Conservation (phyloP, 202 grass and related monocot species). For the Saccharum hybrid region DNA sequence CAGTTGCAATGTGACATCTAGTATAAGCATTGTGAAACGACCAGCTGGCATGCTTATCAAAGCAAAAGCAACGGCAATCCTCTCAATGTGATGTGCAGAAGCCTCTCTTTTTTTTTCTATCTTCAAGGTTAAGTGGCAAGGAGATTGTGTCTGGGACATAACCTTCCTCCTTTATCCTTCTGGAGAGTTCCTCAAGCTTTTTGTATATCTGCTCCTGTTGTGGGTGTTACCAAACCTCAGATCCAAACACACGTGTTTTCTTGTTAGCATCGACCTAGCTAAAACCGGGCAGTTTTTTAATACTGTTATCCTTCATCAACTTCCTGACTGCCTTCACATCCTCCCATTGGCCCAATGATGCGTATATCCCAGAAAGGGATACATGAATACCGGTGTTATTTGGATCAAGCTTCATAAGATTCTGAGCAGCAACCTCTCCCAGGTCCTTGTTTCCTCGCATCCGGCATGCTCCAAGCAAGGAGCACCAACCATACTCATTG, state of each 20-base stretch:
- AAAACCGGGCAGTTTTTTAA: conserved; percentile 69
- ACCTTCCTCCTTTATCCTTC: conserved; percentile 58
- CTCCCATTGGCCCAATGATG: conserved; percentile 63
- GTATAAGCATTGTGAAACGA: conserved; percentile 5
- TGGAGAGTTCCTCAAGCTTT: conserved; percentile 58
- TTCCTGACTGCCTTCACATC: conserved; percentile 65
- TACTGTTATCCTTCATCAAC: conserved; percentile 62
- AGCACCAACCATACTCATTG: conserved; percentile 64
- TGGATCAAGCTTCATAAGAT: conserved; percentile 70
- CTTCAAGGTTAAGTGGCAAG: conserved; percentile 54
- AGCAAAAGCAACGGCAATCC: conserved; percentile 63
- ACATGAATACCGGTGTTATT: conserved; percentile 64
- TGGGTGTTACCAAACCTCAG: conserved; percentile 59
- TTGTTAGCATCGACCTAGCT: conserved; percentile 70
- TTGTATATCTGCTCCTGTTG: conserved; percentile 61
- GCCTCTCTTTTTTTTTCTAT: conserved; percentile 58
- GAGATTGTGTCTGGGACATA: conserved; percentile 52
- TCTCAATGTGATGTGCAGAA: conserved; percentile 63
- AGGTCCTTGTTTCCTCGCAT: conserved; percentile 60
- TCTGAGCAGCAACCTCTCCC: conserved; percentile 63
- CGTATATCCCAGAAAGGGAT: conserved; percentile 68
- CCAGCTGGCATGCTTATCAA: conserved; percentile 57
- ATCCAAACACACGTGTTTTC: conserved; percentile 62
- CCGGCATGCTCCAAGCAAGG: conserved; percentile 69
- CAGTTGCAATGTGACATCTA: neutral